Evolutionary conservation across 1,139 yeast species (phyloP), one percentile per base, ranked within the genome.

Genomic region (Geotrichum europaeum): DNA sequence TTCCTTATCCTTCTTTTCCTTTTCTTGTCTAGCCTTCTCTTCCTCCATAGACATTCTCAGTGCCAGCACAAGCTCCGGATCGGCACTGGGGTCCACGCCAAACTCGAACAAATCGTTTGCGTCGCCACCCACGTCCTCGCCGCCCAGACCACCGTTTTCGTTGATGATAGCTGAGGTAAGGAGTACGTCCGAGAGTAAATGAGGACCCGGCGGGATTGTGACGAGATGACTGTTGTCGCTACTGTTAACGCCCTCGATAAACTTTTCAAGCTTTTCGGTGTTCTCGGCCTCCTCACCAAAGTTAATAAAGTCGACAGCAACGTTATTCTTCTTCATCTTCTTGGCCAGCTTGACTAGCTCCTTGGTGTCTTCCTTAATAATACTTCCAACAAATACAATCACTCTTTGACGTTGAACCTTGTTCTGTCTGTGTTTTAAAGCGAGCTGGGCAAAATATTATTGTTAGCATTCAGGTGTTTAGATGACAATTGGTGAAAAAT

Each of bases 21-120:
- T 82, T 67, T 86, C 92, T 70, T 86, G 94, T 72, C 96, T 81
- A 49, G 87, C 82, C 70, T 84, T 84, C 69, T 88, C 96, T 70
- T 89, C 96, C 70, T 89, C 96, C 65, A 89, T 78, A 2, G 95
- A 87, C 75, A 89, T 82, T 70, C 96, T 81, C 68, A 94, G 82
- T 0, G 98, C 99, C 79, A 94, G 81, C 0, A 98, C 99, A 71
- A 94, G 83, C 74, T 95, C 99, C 30, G 99, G 99, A 69, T 94
- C 99, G 84, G 89, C 89, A 66, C 86, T 85, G 34, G 97, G 96
- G 74, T 94, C 98, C 49, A 86, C 82, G 57, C 89, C 86, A 66
- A 83, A 81, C 65, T 82, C 86, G 72, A 79, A 80, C 62, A 78
- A 77, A 58, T 77, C 81, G 56, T 79, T 83, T 51, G 79, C 81